These are phyloP conservation scores for Hippophae tibetana DNA, from an alignment of 306 rosid genomes.

Conservation along the genomic window DNA sequence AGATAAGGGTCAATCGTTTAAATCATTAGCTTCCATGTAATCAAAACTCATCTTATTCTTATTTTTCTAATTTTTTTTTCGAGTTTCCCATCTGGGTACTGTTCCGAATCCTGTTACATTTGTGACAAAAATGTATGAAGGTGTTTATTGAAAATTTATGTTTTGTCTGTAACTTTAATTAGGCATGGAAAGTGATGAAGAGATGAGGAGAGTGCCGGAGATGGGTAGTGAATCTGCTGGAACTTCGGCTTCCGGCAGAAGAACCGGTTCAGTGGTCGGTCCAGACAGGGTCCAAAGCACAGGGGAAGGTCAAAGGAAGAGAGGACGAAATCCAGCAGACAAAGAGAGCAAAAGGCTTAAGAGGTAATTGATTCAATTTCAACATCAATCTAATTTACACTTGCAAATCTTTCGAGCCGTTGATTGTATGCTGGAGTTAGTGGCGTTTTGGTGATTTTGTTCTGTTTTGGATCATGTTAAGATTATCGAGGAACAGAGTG, in stretches of 20 bases:
- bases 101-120: background rate
- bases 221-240: constrained; percentile 83
- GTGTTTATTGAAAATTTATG: background rate
- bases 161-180: background rate
- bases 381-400: background rate
- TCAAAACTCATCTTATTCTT: background rate
- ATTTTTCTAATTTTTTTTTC: background rate
- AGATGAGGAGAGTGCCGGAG: constrained; percentile 95
- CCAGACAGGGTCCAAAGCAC: constrained; percentile 55
- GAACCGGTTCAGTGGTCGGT: constrained; percentile 47
- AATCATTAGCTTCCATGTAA: background rate
- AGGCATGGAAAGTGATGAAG: constrained; percentile 95
- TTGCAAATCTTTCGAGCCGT: background rate
- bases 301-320: constrained; percentile 66
- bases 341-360: constrained; percentile 88
- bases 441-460: constrained; percentile 21
- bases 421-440: background rate
- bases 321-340: constrained; percentile 90
- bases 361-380: constrained; percentile 37
- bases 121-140: background rate
- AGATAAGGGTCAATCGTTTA: background rate
- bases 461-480: constrained; percentile 13
- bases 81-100: constrained; percentile 6
- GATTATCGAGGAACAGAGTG: constrained; percentile 89
- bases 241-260: constrained; percentile 59